phyloP scores from a whole-genome alignment of 2,329 filamentous ascomycete genomes.

The Ceratocystis ficicola region DNA sequence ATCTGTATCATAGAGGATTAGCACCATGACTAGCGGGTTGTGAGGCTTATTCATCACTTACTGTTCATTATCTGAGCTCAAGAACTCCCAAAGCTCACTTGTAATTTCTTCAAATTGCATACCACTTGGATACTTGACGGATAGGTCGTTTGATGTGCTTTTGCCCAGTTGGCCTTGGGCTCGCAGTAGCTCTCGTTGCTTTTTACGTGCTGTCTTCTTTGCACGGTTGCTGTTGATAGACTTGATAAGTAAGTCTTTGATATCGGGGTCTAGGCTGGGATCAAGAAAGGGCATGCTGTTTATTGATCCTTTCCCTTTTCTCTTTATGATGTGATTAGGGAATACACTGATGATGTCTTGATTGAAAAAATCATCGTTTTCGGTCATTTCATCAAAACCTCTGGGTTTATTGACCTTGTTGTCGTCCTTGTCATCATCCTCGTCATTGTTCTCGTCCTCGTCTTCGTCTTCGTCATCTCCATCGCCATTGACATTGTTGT shows the following conservation, averaged over 20 bases:
- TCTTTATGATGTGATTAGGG: slow-evolving; percentile 3
- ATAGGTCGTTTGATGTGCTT: slow-evolving; percentile 56
- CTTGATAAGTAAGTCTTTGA: slow-evolving; percentile 46
- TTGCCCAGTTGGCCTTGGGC: slow-evolving; percentile 53
- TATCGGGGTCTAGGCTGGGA: slow-evolving; percentile 50
- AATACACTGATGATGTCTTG: slow-evolving; percentile 19
- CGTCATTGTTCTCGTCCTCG: not conserved
- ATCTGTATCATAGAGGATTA: slow-evolving; percentile 33
- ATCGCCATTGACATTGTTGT: not conserved
- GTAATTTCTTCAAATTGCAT: slow-evolving; percentile 46
- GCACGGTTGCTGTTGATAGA: slow-evolving; percentile 56
- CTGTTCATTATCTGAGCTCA: slow-evolving; percentile 51
- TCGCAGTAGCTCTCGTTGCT: slow-evolving; percentile 56
- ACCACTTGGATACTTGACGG: slow-evolving; percentile 31
- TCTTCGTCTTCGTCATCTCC: not conserved
- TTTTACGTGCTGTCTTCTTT: slow-evolving; percentile 60
- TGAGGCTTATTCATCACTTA: slow-evolving; percentile 32
- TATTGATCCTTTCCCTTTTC: not conserved
- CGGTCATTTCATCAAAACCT: not conserved
- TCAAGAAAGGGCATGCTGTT: slow-evolving; percentile 14
- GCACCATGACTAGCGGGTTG: not conserved
- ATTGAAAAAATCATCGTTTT: slow-evolving; percentile 13
- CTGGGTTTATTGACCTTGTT: not conserved
- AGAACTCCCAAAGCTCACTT: slow-evolving; percentile 59
- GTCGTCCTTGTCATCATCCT: not conserved